A percentile compares a stretch with the other conserved stretches of the same genome.
phyloP scores from a whole-genome alignment of 768 basidiomycete species.

The Naganishia friedmannii region DNA sequence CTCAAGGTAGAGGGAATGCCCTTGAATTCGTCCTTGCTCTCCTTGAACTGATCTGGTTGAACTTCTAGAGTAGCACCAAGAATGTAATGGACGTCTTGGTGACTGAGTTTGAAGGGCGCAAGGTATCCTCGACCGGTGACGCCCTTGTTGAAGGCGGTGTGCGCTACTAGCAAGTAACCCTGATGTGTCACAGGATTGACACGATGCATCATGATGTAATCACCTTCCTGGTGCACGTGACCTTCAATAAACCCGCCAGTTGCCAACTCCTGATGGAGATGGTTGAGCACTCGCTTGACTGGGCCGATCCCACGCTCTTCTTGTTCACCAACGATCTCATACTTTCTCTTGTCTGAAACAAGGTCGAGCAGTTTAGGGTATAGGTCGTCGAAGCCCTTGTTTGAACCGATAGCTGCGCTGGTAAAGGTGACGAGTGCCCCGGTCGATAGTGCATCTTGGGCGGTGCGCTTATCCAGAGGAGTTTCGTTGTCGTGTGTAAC shows the following conservation, averaged over 20 bases:
- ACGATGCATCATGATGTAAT: slow-evolving; percentile 93
- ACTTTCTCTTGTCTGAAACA: slow-evolving; percentile 75
- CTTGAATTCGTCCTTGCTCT: slow-evolving; percentile 60
- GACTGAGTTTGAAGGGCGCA: slow-evolving; percentile 74
- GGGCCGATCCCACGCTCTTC: slow-evolving; percentile 54
- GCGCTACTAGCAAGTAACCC: slow-evolving; percentile 86
- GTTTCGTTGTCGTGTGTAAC: slow-evolving; percentile 97
- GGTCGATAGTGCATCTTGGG: slow-evolving; percentile 91
- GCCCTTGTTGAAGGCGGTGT: slow-evolving; percentile 84
- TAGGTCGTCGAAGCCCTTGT: slow-evolving; percentile 95
- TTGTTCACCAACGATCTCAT: slow-evolving; percentile 60
- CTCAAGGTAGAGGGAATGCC: slow-evolving; percentile 71
- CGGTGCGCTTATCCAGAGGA: slow-evolving; percentile 79
- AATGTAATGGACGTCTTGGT: slow-evolving; percentile 75
- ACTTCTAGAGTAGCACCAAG: slow-evolving; percentile 74
- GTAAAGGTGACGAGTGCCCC: slow-evolving; percentile 91
- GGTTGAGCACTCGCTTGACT: slow-evolving; percentile 71
- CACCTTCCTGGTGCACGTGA: slow-evolving; percentile 93
- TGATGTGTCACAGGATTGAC: slow-evolving; percentile 85
- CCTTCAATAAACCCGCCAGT: slow-evolving; percentile 83
- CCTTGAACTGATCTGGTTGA: slow-evolving; percentile 59
- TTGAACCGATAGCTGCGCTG: slow-evolving; percentile 80
- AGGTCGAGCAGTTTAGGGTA: slow-evolving; percentile 92
- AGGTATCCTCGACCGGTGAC: slow-evolving; percentile 75
- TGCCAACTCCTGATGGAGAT: slow-evolving; percentile 86